Evolutionary conservation across 805 yeast species (phyloP).

Genomic region (Lipomyces mesembrius): DNA sequence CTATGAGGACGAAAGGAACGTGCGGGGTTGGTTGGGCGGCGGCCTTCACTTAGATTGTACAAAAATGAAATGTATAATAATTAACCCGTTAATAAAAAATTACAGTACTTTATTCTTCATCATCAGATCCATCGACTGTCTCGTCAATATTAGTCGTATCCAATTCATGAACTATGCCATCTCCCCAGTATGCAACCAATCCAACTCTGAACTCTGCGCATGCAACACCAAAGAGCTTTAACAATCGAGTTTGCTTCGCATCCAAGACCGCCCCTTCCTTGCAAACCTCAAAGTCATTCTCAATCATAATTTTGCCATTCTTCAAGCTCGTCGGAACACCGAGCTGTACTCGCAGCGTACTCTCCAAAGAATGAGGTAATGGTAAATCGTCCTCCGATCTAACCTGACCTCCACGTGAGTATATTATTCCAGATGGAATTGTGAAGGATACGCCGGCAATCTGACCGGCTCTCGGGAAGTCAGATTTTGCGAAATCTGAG

Average conservation of each 20-base stretch:
- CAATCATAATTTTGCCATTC: conserved; percentile 81
- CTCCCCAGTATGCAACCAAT: conserved; percentile 75
- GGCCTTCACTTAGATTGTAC: neutral
- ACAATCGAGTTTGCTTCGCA: conserved; percentile 85
- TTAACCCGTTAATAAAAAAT: neutral
- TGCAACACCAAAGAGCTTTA: conserved; percentile 95
- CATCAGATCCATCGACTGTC: conserved; percentile 20
- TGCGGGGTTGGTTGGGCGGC: neutral
- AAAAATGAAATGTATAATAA: neutral
- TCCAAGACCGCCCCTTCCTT: conserved; percentile 77
- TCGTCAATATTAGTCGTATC: conserved; percentile 8
- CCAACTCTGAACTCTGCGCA: conserved; percentile 87
- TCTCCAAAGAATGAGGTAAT: conserved; percentile 94
- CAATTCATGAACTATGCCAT: conserved; percentile 44
- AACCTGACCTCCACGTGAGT: conserved; percentile 94
- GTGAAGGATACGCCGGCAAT: conserved; percentile 80
- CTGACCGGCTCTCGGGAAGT: conserved; percentile 88
- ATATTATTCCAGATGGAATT: conserved; percentile 87
- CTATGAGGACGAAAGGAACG: neutral
- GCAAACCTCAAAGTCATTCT: conserved; percentile 80
- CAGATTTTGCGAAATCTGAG: conserved; percentile 72
- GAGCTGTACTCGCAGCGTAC: conserved; percentile 77
- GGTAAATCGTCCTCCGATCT: conserved; percentile 92
- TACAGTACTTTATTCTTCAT: conserved; percentile 8
- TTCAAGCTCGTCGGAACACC: conserved; percentile 91